Percentiles rank a stretch among this genome's conserved stretches.
These are phyloP conservation scores for Abortiporus biennis DNA, from an alignment of 1,284 basidiomycete genomes.

Conservation along the genomic window DNA sequence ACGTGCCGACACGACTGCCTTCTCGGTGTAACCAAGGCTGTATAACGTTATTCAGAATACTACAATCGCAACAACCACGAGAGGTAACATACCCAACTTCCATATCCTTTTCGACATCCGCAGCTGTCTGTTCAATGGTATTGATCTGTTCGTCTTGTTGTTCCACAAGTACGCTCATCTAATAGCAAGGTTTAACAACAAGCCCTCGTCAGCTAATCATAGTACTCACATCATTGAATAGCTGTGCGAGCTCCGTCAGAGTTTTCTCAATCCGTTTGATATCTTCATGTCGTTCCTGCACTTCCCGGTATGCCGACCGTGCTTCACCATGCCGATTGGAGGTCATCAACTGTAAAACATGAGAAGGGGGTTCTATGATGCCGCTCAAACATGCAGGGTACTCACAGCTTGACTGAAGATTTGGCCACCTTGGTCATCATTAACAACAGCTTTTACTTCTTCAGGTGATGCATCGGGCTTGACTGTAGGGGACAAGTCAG, in stretches of 20 bases:
- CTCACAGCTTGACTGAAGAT: constrained; percentile 93
- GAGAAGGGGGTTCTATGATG: neutral
- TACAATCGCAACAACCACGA: constrained; percentile 1
- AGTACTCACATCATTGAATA: constrained; percentile 83
- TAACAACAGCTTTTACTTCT: constrained; percentile 83
- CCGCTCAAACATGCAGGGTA: constrained; percentile 13
- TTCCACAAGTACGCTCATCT: constrained; percentile 89
- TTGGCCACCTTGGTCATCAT: constrained; percentile 80
- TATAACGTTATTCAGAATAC: constrained; percentile 6
- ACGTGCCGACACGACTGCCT: constrained; percentile 83
- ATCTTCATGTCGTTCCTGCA: constrained; percentile 94
- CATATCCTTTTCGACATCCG: constrained; percentile 71
- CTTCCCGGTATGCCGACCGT: constrained; percentile 88
- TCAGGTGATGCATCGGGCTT: constrained; percentile 94
- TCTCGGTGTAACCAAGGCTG: constrained; percentile 77
- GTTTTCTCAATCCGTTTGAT: constrained; percentile 94
- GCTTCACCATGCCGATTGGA: constrained; percentile 91
- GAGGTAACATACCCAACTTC: constrained; percentile 65
- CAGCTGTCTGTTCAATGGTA: constrained; percentile 73
- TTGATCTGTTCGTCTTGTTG: constrained; percentile 88
- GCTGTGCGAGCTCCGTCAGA: constrained; percentile 86
- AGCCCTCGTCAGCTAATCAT: neutral
- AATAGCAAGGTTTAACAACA: constrained; percentile 5
- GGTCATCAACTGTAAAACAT: constrained; percentile 64
- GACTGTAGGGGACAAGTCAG: constrained; percentile 38